phyloP scores from a whole-genome alignment of 2,329 filamentous ascomycete species.

The Xylaria hypoxylon region DNA sequence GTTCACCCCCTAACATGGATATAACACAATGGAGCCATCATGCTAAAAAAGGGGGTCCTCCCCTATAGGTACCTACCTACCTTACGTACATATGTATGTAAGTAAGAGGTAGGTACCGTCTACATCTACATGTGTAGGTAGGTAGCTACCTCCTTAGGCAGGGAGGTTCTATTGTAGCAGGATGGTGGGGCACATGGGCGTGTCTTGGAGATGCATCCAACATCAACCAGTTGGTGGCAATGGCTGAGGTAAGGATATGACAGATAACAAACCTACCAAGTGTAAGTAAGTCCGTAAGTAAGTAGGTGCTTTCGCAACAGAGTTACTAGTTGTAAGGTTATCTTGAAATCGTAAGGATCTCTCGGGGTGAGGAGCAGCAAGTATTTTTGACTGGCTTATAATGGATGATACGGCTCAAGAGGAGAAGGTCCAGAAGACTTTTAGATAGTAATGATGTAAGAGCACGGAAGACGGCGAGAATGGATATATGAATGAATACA shows the following conservation, averaged over 20 bases:
- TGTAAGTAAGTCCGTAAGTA: too few relatives aligned
- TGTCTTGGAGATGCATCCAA: slow-evolving; percentile 4
- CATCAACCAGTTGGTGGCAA: not conserved
- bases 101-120: slow-evolving; percentile 1
- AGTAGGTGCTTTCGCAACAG: not conserved
- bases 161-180: not conserved
- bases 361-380: not conserved
- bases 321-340: not conserved
- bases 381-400: not conserved
- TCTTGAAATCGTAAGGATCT: not conserved
- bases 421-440: too few relatives aligned
- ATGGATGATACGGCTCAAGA: too few relatives aligned
- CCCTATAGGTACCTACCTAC: too few relatives aligned
- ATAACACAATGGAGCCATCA: too few relatives aligned
- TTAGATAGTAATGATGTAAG: too few relatives aligned
- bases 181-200: slow-evolving; percentile 12
- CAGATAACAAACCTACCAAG: not conserved
- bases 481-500: not conserved
- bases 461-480: too few relatives aligned
- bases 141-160: not conserved
- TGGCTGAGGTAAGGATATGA: not conserved
- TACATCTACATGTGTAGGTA: too few relatives aligned
- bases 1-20: too few relatives aligned
- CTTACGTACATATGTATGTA: too few relatives aligned
- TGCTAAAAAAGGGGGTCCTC: too few relatives aligned